Percentiles rank a stretch among this genome's conserved stretches.
phyloP scores from a whole-genome alignment of 768 basidiomycete species.

The Panaeolus papilionaceus region DNA sequence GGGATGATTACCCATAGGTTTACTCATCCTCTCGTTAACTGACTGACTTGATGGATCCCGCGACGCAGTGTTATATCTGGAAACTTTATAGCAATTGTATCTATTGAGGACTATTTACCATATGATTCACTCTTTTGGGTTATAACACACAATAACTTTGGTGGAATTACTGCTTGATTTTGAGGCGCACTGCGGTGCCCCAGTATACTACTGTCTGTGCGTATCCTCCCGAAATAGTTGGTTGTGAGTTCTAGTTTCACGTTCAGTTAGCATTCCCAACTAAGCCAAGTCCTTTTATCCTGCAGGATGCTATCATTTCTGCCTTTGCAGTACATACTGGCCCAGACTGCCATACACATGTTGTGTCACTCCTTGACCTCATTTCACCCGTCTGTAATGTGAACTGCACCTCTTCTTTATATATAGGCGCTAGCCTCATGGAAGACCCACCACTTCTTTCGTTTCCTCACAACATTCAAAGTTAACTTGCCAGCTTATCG shows the following conservation, averaged over 20 bases:
- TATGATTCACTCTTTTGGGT: constrained; percentile 16
- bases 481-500: not conserved
- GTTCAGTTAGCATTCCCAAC: not conserved
- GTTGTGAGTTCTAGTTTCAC: not conserved
- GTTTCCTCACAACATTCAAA: no score
- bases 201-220: not conserved
- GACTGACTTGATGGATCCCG: not conserved
- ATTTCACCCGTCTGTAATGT: no score
- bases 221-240: not conserved
- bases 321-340: not conserved
- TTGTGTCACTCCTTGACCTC: no score
- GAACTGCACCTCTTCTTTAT: no score
- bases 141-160: not conserved
- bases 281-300: not conserved
- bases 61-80: not conserved
- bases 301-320: no score
- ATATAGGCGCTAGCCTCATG: no score
- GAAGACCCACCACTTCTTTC: no score
- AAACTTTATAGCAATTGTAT: constrained; percentile 8
- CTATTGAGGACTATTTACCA: not conserved
- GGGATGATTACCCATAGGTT: constrained; percentile 40
- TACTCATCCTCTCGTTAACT: not conserved
- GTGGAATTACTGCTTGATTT: constrained; percentile 1
- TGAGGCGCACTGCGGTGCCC: not conserved
- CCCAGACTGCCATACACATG: no score